Evolutionary conservation across 208 protist genomes (phyloP), one percentile per base, ranked within the genome.

Genomic region (Acanthamoeba triangularis): DNA sequence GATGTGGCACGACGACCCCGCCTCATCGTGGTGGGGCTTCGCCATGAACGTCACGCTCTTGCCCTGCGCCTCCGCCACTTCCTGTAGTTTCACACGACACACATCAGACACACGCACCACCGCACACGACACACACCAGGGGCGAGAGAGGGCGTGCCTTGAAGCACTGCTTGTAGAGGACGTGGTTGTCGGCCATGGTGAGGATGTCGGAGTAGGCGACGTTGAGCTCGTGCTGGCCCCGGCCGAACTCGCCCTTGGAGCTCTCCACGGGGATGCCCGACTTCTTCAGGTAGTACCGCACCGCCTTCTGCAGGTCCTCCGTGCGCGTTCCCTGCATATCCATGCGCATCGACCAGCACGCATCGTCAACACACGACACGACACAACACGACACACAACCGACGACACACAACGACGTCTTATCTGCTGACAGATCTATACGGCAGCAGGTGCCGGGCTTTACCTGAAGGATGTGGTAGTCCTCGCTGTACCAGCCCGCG

Each of bases 391-490:
- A n/a, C n/a, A 14, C 20, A 25, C 5, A 18, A 18, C 52, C 20
- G 2, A 16, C 20, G 7, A 23, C 54, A 59, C 20, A 59, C 54
- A 47, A 23, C 54, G 54, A 59, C 49, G 49, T 8, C 14, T 54
- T 10, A 54, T 20, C 49, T 10, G 14, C n/a, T n/a, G n/a, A n/a
- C n/a, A n/a, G n/a, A n/a, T n/a, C n/a, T n/a, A n/a, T 20, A 11
- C n/a, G 49, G n/a, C n/a, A n/a, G 25, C 28, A 30, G 25, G 61
- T 10, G 61, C n/a, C 16, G 25, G 61, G 23, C 7, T 11, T 7
- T 74, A 63, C 84, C 84, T 91, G 84, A 91, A 91, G 84, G 52
- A 91, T 91, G 61, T 91, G 84, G 25, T 91, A 91, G 61, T 91
- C 84, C 41, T 91, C 84, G 35, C 59, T 63, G 84, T 91, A 91